Evolutionary conservation across 148 eudicot species (phyloP), one percentile per base, ranked within the genome.

Genomic region (Diospyros lotus): DNA sequence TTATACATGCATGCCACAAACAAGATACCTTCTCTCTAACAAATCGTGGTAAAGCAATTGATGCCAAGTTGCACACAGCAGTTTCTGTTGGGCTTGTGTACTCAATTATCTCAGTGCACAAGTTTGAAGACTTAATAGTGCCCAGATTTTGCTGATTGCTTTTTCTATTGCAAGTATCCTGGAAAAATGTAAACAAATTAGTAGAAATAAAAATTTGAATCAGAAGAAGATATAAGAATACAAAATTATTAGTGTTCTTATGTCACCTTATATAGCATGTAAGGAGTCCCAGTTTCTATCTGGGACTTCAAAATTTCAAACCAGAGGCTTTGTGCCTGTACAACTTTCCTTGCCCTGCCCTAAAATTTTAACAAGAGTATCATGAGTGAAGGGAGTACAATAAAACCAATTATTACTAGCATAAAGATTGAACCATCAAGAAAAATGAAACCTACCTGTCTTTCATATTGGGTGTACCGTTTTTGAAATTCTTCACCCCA

Each of bases 81-180:
- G 97, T 89, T 84, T 91, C 97, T 3, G 86, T 78, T 40, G 97
- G 93, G 82, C 97, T 91, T 54, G 97, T 79, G 77, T 88, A 91
- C 83, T 91, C 87, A 80, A 91, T 88, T 60, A 91, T 91, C 83
- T 91, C 94, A 44, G 97, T 91, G 45, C 97, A 91, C 71, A 92
- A 74, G 77, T 92, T 92, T 3, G 97, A 92, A 64, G 94, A 92
- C 75, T 92, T 92, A 10, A 92, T 92, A 40, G 94, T 92, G 40
- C 97, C 97, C 51, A 92, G 77, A 71, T 92, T 89, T 77, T 92
- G 94, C 82, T 92, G 97, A 81, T 92, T 92, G 76, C 97, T 92
- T 79, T 92, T 92, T 64, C 87, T 80, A 62, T 92, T 92, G 83
- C 97, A 92, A 18, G 87, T 68, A 72, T 92, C 97, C 97, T 91